Percentiles rank a stretch among this genome's conserved stretches.
These are phyloP conservation scores for Bipolaris cookei DNA, from an alignment of 2,329 filamentous ascomycete species.

Conservation along the genomic window DNA sequence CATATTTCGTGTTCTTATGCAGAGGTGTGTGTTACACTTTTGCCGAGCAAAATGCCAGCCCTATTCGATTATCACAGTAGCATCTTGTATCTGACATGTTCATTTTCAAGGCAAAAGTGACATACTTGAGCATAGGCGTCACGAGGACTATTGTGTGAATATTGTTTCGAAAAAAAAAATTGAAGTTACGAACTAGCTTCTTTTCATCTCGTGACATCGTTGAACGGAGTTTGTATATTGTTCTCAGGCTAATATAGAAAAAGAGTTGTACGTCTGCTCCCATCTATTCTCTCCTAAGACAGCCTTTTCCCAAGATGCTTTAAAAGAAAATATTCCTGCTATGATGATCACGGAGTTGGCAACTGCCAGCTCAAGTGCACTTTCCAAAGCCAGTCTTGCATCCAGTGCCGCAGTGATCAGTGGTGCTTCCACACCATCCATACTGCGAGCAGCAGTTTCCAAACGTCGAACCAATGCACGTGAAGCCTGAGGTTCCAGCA, in stretches of 20 bases:
- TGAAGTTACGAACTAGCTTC: background rate
- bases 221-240: background rate
- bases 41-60: too few relatives aligned
- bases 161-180: too few relatives aligned
- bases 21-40: too few relatives aligned
- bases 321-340: background rate
- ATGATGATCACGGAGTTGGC: background rate
- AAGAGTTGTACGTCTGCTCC: background rate
- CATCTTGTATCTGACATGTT: too few relatives aligned
- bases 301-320: background rate
- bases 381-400: constrained; percentile 45
- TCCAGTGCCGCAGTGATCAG: constrained; percentile 38
- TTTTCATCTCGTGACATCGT: constrained; percentile 2
- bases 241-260: background rate
- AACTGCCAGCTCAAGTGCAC: constrained; percentile 19
- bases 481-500: constrained; percentile 33
- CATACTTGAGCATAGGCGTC: background rate
- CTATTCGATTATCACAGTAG: too few relatives aligned
- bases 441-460: constrained; percentile 55
- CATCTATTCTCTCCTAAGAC: background rate
- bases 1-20: background rate
- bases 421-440: constrained; percentile 49
- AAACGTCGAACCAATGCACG: constrained; percentile 52
- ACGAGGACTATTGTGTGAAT: too few relatives aligned
- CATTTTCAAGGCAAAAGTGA: too few relatives aligned